A percentile compares a stretch with the other conserved stretches of the same genome.
phyloP scores from a whole-genome alignment of 306 rosid species.

The Trifolium dubium region DNA sequence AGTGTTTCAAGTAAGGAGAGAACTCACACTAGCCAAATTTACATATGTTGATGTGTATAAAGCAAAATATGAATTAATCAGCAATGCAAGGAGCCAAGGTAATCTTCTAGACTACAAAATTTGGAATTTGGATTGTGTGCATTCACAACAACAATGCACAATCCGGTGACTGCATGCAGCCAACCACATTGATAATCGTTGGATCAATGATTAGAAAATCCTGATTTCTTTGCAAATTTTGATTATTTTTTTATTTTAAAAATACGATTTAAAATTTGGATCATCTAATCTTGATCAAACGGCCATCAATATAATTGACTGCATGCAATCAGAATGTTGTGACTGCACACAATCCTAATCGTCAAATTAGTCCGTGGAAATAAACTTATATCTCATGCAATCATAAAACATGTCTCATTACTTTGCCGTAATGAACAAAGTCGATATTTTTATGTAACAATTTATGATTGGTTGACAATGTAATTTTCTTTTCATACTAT shows the following conservation, averaged over 20 bases:
- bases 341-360: too few species aligned
- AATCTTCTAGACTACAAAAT: background rate
- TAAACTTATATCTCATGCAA: too few species aligned
- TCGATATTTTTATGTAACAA: background rate
- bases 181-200: background rate
- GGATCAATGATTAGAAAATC: background rate
- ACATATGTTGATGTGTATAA: slow-evolving; percentile 69
- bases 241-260: too few species aligned
- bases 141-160: background rate
- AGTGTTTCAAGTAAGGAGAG: slow-evolving; percentile 48
- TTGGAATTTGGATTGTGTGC: background rate
- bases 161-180: background rate
- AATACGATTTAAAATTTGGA: too few species aligned
- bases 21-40: slow-evolving; percentile 58
- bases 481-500: background rate
- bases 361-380: background rate
- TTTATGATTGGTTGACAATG: background rate
- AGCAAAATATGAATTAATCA: slow-evolving; percentile 67
- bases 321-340: background rate
- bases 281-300: background rate
- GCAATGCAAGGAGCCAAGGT: slow-evolving; percentile 56
- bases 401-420: background rate
- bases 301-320: background rate
- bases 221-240: background rate
- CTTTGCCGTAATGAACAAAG: background rate